Conservation (phyloP, 2,329 filamentous ascomycete species). For the Plenodomus tracheiphilus region DNA sequence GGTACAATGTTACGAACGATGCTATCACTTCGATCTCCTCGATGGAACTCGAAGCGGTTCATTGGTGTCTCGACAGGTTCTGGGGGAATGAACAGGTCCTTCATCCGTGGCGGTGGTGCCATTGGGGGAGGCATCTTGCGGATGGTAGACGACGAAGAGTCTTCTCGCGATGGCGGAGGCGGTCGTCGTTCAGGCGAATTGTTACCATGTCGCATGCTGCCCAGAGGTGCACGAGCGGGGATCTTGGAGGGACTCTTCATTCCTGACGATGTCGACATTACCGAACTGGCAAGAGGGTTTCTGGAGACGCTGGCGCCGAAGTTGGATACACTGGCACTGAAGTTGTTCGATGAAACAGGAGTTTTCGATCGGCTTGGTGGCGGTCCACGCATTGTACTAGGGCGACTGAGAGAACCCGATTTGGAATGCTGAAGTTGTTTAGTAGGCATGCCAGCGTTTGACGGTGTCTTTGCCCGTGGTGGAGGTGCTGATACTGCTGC, state of each 20-base stretch:
- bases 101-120: conserved; percentile 84
- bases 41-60: conserved; percentile 44
- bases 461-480: conserved; percentile 75
- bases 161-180: conserved; percentile 35
- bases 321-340: conserved; percentile 40
- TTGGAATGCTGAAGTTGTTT: conserved; percentile 36
- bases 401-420: conserved; percentile 34
- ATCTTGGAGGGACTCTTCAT: conserved; percentile 67
- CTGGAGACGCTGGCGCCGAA: conserved; percentile 41
- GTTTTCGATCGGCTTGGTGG: conserved; percentile 50
- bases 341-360: conserved; percentile 34
- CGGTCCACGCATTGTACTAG: conserved; percentile 46
- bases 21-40: conserved; percentile 57
- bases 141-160: conserved; percentile 33
- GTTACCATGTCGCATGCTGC: conserved; percentile 68
- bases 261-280: conserved; percentile 32
- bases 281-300: conserved; percentile 44
- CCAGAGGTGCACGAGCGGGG: conserved; percentile 69
- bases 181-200: conserved; percentile 77
- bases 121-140: conserved; percentile 51
- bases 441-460: conserved; percentile 45
- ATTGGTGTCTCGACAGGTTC: conserved; percentile 51
- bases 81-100: conserved; percentile 69
- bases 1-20: conserved; percentile 65
- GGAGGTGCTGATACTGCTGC: conserved; percentile 63